Base-by-base conservation (phyloP, 371 early-diverging fungal genomes). In the Zychaea mexicana region DNA sequence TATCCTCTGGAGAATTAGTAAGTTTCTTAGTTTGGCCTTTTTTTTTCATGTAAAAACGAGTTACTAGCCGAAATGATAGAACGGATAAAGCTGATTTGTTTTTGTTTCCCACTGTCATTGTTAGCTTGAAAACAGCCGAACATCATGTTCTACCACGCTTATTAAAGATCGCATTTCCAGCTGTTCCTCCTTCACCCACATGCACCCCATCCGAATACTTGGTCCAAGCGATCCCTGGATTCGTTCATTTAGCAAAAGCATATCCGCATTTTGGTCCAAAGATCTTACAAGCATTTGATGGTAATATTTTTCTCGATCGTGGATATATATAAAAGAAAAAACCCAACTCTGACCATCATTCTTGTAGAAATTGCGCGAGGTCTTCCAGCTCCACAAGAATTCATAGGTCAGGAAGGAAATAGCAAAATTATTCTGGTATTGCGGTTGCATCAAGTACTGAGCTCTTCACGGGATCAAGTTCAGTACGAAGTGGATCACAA, bases 1-100 rank as follows among this genome's bases (percentile, higher is more conserved):
- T 82, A 82, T 28, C 83, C 83, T 19, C 52, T 82, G 21, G 78
- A 79, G 65, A 68, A 67, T 53, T 79, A 78, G 82, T 79, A 73
- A 69, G 77, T 65, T 6, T 2, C 30, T 39, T 24, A 2, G 17
- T 10, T 10, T 36, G 1, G 10, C 13, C 6, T 56, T 4, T 7
- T 21, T 55, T 31, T 39, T 8, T 46, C 33, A 30, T 42, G 24
- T 31, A 36, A 10, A 36, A 8, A 36, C 36, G 15, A 36, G 15
- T 8, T 10, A 36, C 10, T 36, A 36, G 15, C n/a, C n/a, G n/a
- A n/a, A n/a, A n/a, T n/a, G n/a, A n/a, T 63, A 17, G 42, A 42
- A 12, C n/a, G 0, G n/a, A 12, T 42, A 6, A 42, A 42, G 3
- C 0, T 21, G 21, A 7, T 1, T 26, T 52, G 3, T 62, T 19